phyloP scores from a whole-genome alignment of 768 basidiomycete genomes.

The Strobilomyces dryophilus region DNA sequence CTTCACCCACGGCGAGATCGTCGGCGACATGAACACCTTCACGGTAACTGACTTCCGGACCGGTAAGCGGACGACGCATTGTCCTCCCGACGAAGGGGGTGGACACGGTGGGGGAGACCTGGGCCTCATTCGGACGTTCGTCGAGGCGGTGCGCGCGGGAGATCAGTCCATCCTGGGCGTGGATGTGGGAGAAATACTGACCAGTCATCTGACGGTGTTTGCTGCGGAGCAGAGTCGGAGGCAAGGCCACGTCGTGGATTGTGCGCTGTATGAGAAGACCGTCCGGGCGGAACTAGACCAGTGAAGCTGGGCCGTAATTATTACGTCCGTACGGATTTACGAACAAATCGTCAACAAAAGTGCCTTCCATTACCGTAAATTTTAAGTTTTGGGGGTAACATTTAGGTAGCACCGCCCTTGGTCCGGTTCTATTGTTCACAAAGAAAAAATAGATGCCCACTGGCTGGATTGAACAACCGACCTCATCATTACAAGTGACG shows the following conservation, averaged over 20 bases:
- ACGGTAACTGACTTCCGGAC: constrained; percentile 76
- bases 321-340: neutral
- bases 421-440: no score
- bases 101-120: constrained; percentile 83
- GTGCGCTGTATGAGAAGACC: constrained; percentile 55
- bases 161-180: constrained; percentile 66
- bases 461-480: constrained; percentile 46
- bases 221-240: constrained; percentile 77
- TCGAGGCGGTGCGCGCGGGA: constrained; percentile 65
- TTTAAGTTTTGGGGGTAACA: neutral
- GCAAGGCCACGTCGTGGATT: constrained; percentile 68
- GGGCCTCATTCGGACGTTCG: constrained; percentile 71
- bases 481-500: constrained; percentile 44
- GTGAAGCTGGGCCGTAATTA: neutral
- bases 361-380: neutral
- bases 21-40: constrained; percentile 79
- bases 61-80: constrained; percentile 37
- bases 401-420: no score
- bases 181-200: constrained; percentile 62
- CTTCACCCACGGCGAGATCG: constrained; percentile 82
- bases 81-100: constrained; percentile 56
- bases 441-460: constrained; percentile 29
- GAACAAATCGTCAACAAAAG: neutral
- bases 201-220: constrained; percentile 81
- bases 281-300: constrained; percentile 34